Evolutionary conservation across 2,329 filamentous ascomycete genomes (phyloP).

Genomic region (Penicillium sp.): DNA sequence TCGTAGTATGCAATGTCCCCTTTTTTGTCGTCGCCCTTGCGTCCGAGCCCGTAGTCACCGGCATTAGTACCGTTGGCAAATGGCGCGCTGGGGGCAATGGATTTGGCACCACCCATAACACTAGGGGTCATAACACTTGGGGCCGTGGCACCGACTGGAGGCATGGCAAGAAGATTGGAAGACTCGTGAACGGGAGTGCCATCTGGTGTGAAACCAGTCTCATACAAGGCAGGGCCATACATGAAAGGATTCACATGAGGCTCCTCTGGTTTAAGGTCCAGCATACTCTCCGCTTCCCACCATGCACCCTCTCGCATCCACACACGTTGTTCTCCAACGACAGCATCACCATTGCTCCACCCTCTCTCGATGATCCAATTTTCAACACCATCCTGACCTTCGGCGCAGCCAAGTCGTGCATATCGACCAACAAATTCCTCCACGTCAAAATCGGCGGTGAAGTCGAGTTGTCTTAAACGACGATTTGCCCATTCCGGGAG

Average conservation of each 20-base stretch:
- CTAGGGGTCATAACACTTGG: conserved; percentile 51
- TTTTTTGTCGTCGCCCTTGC: conserved; percentile 76
- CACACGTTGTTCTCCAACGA: conserved; percentile 84
- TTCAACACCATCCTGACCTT: conserved; percentile 88
- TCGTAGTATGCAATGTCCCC: conserved; percentile 71
- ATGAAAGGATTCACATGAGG: conserved; percentile 48
- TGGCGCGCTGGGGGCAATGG: conserved; percentile 48
- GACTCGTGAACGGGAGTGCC: conserved; percentile 59
- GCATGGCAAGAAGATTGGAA: conserved; percentile 57
- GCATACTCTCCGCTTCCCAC: conserved; percentile 97
- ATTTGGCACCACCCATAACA: conserved; percentile 54
- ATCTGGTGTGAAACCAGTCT: conserved; percentile 68
- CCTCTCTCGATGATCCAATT: conserved; percentile 92
- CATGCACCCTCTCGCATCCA: conserved; percentile 94
- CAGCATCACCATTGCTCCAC: conserved; percentile 97
- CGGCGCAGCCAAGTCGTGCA: conserved; percentile 76
- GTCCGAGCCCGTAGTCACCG: conserved; percentile 87
- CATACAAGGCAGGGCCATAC: conserved; percentile 60
- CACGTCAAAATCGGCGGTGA: conserved; percentile 92
- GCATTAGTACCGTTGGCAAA: conserved; percentile 52
- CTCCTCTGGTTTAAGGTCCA: conserved; percentile 76
- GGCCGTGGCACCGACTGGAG: conserved; percentile 50
- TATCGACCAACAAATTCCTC: conserved; percentile 90
- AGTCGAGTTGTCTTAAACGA: conserved; percentile 85
- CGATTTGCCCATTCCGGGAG: conserved; percentile 96